Evolutionary conservation across 1,139 yeast genomes (phyloP).

Genomic region (Pichia kudriavzevii): DNA sequence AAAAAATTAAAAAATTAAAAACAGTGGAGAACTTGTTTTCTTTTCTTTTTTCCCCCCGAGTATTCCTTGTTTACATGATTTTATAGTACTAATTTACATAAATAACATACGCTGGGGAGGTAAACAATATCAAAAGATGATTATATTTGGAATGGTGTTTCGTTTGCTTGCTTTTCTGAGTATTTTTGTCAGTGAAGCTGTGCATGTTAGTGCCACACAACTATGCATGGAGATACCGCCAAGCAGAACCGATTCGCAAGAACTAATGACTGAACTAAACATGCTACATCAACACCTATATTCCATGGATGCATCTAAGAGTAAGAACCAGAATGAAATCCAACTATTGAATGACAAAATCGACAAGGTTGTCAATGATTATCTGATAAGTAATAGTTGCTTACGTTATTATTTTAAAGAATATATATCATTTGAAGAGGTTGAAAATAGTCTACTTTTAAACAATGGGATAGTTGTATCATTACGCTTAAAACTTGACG

Average conservation of each 20-base stretch:
- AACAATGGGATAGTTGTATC: constrained; percentile 16
- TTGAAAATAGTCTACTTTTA: constrained; percentile 1
- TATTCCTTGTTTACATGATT: background rate
- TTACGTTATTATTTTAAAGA: constrained; percentile 16
- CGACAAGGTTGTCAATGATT: constrained; percentile 4
- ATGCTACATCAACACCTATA: constrained; percentile 9
- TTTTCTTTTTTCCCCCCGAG: background rate
- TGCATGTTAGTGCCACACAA: background rate
- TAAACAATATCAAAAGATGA: too few species aligned
- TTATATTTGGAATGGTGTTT: too few species aligned
- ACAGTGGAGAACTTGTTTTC: too few species aligned
- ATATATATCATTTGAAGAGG: constrained; percentile 8
- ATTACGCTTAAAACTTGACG: constrained; percentile 16
- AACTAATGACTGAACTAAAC: constrained; percentile 8
- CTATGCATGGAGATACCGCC: constrained; percentile 9
- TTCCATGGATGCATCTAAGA: constrained; percentile 1
- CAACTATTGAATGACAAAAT: constrained; percentile 2
- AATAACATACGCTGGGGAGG: too few species aligned
- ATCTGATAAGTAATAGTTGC: constrained; percentile 13
- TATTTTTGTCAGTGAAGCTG: background rate
- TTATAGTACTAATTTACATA: background rate
- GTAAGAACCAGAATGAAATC: background rate
- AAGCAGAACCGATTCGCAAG: constrained; percentile 2
- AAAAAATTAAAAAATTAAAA: too few species aligned
- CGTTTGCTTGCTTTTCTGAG: background rate